These are phyloP conservation scores for Gymnopilus junonius DNA, from an alignment of 768 basidiomycete species.

Conservation along the genomic window DNA sequence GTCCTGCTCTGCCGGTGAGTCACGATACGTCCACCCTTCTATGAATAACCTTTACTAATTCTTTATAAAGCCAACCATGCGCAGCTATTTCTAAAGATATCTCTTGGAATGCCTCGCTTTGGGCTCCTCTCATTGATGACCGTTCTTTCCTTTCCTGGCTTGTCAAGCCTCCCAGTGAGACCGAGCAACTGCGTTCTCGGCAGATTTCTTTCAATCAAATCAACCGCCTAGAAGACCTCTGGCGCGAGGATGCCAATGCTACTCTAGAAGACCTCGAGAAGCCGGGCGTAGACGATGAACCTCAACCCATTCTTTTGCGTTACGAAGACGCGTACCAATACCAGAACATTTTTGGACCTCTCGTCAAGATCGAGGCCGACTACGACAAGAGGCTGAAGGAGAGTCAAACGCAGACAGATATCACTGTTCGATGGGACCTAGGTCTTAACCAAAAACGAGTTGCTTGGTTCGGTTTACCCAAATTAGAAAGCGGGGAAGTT, in stretches of 20 bases:
- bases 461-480: conserved; percentile 97
- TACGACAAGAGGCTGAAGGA: conserved; percentile 98
- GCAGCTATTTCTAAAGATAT: conserved; percentile 97
- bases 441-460: conserved; percentile 98
- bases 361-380: conserved; percentile 99
- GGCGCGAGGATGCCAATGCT: conserved; percentile 95
- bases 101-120: conserved; percentile 96
- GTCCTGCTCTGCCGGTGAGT: conserved; percentile 94
- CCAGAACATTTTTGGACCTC: conserved; percentile 98
- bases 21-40: conserved; percentile 3
- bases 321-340: conserved; percentile 99
- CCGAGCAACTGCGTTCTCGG: conserved; percentile 93
- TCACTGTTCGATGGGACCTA: conserved; percentile 95
- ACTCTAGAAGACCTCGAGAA: conserved; percentile 97
- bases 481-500: conserved; percentile 97
- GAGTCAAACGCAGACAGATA: conserved; percentile 97
- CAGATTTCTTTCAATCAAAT: conserved; percentile 98
- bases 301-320: conserved; percentile 84
- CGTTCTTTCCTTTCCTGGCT: conserved; percentile 99
- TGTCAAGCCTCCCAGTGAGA: conserved; percentile 95
- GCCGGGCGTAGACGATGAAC: conserved; percentile 97
- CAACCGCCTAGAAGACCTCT: conserved; percentile 95
- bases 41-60: background rate
- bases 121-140: conserved; percentile 99
- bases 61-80: conserved; percentile 82